Percentiles rank a stretch among this genome's conserved stretches.
Conservation (phyloP, 306 rosid species). For the Potentilla sterilis region DNA sequence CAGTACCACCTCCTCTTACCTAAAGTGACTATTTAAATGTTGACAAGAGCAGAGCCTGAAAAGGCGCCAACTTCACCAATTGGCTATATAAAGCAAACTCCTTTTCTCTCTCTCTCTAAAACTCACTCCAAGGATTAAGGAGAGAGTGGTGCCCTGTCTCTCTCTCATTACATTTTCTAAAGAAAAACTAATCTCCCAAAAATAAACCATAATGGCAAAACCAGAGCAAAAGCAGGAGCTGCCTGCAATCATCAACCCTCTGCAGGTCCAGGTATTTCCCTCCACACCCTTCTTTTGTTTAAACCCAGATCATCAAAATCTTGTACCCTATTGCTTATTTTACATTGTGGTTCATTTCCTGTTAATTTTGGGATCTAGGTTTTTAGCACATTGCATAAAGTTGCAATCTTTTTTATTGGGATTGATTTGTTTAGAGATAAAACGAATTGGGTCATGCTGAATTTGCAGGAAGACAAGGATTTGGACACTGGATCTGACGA, state of each 20-base stretch:
- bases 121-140: neutral
- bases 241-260: conserved; percentile 26
- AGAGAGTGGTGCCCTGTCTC: neutral
- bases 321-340: neutral
- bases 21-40: neutral
- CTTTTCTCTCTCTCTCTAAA: conserved; percentile 19
- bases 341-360: neutral
- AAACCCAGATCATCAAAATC: conserved; percentile 12
- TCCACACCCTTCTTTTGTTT: neutral
- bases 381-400: conserved; percentile 12
- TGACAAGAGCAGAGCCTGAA: neutral
- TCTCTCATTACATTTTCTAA: neutral
- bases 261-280: conserved; percentile 26
- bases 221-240: conserved; percentile 43
- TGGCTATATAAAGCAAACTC: conserved; percentile 26
- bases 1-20: neutral
- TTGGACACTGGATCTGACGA: conserved; percentile 46
- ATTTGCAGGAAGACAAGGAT: conserved; percentile 50
- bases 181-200: conserved; percentile 23
- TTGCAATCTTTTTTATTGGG: neutral
- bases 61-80: conserved; percentile 7
- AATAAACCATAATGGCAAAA: conserved; percentile 37
- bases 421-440: neutral
- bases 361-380: conserved; percentile 19
- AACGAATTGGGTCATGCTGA: conserved; percentile 16